Conservation (phyloP, 1,284 basidiomycete genomes). For the Fistulinella cinereoalba region DNA sequence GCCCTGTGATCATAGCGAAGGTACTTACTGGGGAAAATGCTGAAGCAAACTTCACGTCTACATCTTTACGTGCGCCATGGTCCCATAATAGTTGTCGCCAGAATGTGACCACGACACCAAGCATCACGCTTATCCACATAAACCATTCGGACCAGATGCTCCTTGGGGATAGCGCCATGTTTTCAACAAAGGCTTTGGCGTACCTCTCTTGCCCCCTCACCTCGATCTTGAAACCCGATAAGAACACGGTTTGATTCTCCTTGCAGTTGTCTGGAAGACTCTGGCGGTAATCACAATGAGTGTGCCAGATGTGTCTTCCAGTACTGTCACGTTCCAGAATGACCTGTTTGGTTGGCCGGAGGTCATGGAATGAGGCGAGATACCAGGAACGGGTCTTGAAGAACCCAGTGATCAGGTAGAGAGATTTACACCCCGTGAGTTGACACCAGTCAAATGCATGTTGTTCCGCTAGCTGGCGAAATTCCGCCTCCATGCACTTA, state of each 20-base stretch:
- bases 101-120: no score
- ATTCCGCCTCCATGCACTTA: not conserved
- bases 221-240: not conserved
- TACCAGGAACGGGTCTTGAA: not conserved
- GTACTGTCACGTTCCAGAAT: not conserved
- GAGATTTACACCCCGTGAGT: not conserved
- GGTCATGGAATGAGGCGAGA: constrained; percentile 1
- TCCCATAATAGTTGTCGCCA: no score
- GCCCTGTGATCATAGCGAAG: no score
- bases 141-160: no score
- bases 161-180: no score
- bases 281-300: not conserved
- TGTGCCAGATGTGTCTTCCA: not conserved
- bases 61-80: no score
- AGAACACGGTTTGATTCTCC: not conserved
- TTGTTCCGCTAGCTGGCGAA: not conserved
- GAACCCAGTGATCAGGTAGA: constrained; percentile 9
- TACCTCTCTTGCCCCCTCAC: not conserved
- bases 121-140: no score
- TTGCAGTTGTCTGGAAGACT: not conserved
- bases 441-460: constrained; percentile 3
- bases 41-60: no score
- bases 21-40: no score
- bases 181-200: no score
- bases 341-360: not conserved